Base-by-base conservation (phyloP, 2,329 filamentous ascomycete genomes). In the Lachnellula subtilissima region DNA sequence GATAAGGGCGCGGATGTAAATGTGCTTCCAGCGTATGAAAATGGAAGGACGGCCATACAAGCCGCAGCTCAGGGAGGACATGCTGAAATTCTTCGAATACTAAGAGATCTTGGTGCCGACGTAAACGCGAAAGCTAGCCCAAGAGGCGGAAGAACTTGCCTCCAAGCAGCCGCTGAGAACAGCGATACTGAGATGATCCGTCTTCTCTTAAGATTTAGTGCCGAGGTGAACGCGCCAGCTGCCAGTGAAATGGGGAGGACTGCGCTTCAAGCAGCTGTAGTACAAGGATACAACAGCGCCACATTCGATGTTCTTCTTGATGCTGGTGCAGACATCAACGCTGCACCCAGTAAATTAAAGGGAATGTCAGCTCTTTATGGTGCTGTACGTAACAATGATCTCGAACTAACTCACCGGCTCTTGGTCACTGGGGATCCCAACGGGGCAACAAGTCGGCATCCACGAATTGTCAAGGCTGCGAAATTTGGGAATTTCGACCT, bases 141-240 rank as follows among this genome's bases (percentile, higher is more conserved):
- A 40, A 48, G 9, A 32, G 28, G 46, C 37, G 60, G 60, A 40
- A 45, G 35, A 6, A 58, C 57, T 25, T 47, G 25, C 8, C 50
- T 62, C 15, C 50, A 60, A 50, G 48, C 39, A 40, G 57, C 59
- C 12, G 57, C 56, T 12, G 36, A 50, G 15, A 40, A 37, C 17
- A 22, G 45, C 15, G 8, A 50, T 17, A 47, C 19, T 49, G 54
- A 53, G 19, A 48, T 58, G 37, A 48, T 59, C 17, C 23, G 28
- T 3, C 40, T 55, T 19, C 50, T 69, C 11, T 51, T 68, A 12
- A 46, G 57, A 17, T 45, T 36, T 42, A 59, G 64, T 50, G 67
- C 67, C 19, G 56, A 67, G 53, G 55, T 66, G 22, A 64, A 69
- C 61, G 59, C 59, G 35, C 50, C 46, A 32, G 50, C 61, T 35